These are phyloP conservation scores for Tillandsia leiboldiana DNA, from an alignment of 176 grass and related monocot species.

Conservation along the genomic window DNA sequence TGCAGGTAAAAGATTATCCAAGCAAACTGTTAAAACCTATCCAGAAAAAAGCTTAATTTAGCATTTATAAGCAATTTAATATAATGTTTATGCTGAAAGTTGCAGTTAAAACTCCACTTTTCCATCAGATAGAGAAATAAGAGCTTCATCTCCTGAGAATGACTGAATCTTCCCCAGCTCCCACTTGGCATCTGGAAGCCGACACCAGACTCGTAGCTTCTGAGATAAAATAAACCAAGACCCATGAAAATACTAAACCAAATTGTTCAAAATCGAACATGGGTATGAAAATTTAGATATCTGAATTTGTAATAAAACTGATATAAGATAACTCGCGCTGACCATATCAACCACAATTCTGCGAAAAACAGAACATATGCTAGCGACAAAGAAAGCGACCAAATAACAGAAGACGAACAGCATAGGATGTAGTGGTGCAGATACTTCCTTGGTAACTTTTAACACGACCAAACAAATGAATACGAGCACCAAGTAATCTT, in stretches of 20 bases:
- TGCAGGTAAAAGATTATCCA: constrained; percentile 62
- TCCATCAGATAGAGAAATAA: constrained; percentile 61
- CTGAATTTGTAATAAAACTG: neutral
- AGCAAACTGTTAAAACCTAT: constrained; percentile 57
- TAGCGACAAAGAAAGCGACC: neutral
- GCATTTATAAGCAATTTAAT: constrained; percentile 9
- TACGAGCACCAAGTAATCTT: constrained; percentile 7
- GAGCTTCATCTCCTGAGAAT: constrained; percentile 50
- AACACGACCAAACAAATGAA: neutral
- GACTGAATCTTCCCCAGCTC: constrained; percentile 75
- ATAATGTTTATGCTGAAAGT: neutral
- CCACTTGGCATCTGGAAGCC: constrained; percentile 56
- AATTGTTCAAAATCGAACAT: constrained; percentile 2
- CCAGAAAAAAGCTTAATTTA: constrained; percentile 30
- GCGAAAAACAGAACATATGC: neutral
- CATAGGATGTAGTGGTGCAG: neutral
- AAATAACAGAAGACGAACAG: neutral
- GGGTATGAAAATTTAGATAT: neutral
- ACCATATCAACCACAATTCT: neutral
- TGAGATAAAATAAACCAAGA: constrained; percentile 30
- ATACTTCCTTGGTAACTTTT: neutral
- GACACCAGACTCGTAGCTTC: constrained; percentile 90
- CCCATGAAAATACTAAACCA: constrained; percentile 14
- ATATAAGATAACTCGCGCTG: neutral
- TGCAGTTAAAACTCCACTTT: constrained; percentile 41